A percentile compares a stretch with the other conserved stretches of the same genome.
Evolutionary conservation across 345 rosid genomes (phyloP).

Genomic region (Syzygium jambos): DNA sequence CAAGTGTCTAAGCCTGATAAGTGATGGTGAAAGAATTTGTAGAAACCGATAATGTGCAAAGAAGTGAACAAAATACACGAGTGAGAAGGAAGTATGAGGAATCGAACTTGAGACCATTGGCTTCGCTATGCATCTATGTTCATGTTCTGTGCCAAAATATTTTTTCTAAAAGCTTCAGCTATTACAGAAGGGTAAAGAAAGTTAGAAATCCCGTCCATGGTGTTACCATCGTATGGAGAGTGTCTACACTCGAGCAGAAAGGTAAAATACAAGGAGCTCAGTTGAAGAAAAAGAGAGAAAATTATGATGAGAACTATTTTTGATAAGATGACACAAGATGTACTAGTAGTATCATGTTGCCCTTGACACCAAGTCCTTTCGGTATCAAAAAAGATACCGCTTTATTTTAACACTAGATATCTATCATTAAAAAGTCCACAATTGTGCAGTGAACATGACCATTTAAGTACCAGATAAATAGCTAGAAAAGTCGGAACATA

Average conservation of each 20-base stretch:
- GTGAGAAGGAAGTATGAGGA: background rate
- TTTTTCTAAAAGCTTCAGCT: background rate
- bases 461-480: background rate
- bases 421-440: background rate
- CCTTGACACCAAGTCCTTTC: background rate
- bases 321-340: background rate
- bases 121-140: background rate
- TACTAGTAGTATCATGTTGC: background rate
- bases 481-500: background rate
- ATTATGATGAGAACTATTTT: background rate
- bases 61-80: background rate
- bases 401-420: background rate
- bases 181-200: background rate
- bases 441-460: background rate
- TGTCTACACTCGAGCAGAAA: background rate
- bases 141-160: background rate
- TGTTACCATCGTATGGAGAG: background rate
- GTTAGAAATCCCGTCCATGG: background rate
- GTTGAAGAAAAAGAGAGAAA: background rate
- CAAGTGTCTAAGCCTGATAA: background rate
- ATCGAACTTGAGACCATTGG: background rate
- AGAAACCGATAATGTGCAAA: background rate
- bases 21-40: background rate
- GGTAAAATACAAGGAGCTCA: background rate
- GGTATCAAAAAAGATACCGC: background rate